Base-by-base conservation (phyloP, 441 rosid species). In the Melastoma candidum region DNA sequence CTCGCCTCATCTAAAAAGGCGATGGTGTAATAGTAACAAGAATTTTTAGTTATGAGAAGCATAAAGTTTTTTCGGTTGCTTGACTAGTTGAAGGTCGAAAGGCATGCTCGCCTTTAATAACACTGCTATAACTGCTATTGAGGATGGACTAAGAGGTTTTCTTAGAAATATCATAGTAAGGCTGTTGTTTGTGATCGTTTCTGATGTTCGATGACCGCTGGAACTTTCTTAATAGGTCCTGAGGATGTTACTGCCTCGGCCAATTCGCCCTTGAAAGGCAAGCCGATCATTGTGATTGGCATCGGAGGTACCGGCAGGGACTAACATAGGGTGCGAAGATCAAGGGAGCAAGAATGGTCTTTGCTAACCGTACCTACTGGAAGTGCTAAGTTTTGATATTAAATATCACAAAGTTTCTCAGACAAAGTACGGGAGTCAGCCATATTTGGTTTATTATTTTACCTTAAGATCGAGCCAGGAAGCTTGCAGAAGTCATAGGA, bases 251-350 rank as follows among this genome's bases (percentile, higher is more conserved):
- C 64, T 64, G 60, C 60, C 57, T 27, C 68, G 11, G 55, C 64
- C 39, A 59, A 67, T 57, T 81, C 88, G n/a, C 82, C 81, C 26
- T 75, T 84, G 56, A 70, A 81, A 5, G 83, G 83, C 57, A 84
- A 81, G 74, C 55, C 79, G 65, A 79, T 84, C 49, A 85, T 81
- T 47, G 85, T 81, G 71, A 76, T 84, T 60, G 92, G 92, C 61
- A 84, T 87, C 51, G 92, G 92, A 50, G 92, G 92, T 65, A 84
- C 92, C 66, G 84, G 92, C 57, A 84, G 81, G 73, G 92, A 47
- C 85, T 84, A 64, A 87, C 81, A 58, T 84, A 71, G 59, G 92
- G 88, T 63, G 88, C 92, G 54, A 84, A 79, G 71, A 83, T 68
- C 60, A 84, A 84, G 57, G 87, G 87, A 11, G 85, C 88, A 1